Base-by-base conservation (phyloP, 139 green algal species). In the Yamagishiella unicocca region DNA sequence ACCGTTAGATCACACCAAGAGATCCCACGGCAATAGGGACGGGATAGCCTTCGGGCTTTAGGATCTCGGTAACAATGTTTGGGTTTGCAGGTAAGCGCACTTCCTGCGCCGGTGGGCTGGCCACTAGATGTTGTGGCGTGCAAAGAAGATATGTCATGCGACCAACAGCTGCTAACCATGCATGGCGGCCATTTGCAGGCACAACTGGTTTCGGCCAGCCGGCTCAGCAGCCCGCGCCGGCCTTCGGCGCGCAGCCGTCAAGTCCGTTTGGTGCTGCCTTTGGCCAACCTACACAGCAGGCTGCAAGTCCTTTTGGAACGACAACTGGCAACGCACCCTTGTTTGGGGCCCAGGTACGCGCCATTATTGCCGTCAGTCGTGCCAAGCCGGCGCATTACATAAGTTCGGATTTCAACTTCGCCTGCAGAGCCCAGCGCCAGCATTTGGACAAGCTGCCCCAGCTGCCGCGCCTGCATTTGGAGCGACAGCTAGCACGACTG, bases 281-380 rank as follows among this genome's bases (percentile, higher is more conserved):
- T 83, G 53, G 58, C n/a, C 78, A 83, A 58, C 70, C 83, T 25
- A 79, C 87, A 17, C 72, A 88, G 42, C 81, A 45, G 14, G 80
- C 87, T 40, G 71, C 80, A n/a, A 62, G 38, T 9, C 80, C 80
- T 0, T 88, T 88, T 45, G 53, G 58, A 14, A 61, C 73, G 0
- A 27, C 87, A 22, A 50, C 76, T 21, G 61, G 45, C 7, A 53
- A 43, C 4, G 37, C 87, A 9, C 38, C 73, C 12, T 31, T 82
- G 8, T 90, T 90, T 72, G 87, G 87, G 2, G 82, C 87, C 29
- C 87, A 86, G 66, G 71, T 78, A 40, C 53, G 53, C 53, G 55
- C n/a, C n/a, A 45, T 46, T 45, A 38, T 24, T 31, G 70, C 70
- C 24, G 70, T 58, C 17, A 45, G 5, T n/a, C n/a, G n/a, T n/a